Base-by-base conservation (phyloP, 2,329 filamentous ascomycete genomes). In the Xenoacremonium recifei region DNA sequence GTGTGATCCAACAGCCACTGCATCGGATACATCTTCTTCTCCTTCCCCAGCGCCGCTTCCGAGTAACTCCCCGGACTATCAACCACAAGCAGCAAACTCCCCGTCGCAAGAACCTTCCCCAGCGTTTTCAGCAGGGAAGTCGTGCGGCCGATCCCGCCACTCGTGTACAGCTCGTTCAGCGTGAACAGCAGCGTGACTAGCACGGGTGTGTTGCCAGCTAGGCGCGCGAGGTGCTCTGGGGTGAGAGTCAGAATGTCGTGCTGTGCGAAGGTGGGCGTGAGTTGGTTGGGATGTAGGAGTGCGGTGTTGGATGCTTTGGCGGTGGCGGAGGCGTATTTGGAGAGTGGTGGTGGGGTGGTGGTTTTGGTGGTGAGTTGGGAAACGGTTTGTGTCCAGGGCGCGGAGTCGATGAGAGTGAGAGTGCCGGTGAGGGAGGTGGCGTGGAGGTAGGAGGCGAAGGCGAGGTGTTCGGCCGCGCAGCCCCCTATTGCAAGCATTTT, bases 41-140 rank as follows among this genome's bases (percentile, higher is more conserved):
- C 71, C 47, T 74, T 76, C 4, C 84, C 85, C 0, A 96, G 64
- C 0, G 79, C 79, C 4, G 95, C 77, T 43, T 90, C 89, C 0
- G 91, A 93, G 65, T 97, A 97, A 64, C 86, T 95, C 1, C 93
- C 93, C 0, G 93, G 89, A 54, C 89, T 96, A 63, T 99, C 92
- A 4, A 96, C 84, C 3, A 97, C 87, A 0, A 97, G 77, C 2
- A 97, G 70, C 29, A 92, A 64, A 3, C 88, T 80, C 1, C 81
- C 84, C 0, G 70, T 45, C 1, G 73, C 67, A 3, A 87, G 61
- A 1, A 68, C 52, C 2, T 77, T 70, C 1, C 86, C 88, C 15
- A 96, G 68, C 1, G 71, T 71, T 4, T 89, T 75, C 1, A 99
- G 73, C 50, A 97, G 84, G 4, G 73, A 71, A 0, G 92, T 95